Evolutionary conservation across 768 basidiomycete species (phyloP), one percentile per base, ranked within the genome.

Genomic region (Russula abietina): DNA sequence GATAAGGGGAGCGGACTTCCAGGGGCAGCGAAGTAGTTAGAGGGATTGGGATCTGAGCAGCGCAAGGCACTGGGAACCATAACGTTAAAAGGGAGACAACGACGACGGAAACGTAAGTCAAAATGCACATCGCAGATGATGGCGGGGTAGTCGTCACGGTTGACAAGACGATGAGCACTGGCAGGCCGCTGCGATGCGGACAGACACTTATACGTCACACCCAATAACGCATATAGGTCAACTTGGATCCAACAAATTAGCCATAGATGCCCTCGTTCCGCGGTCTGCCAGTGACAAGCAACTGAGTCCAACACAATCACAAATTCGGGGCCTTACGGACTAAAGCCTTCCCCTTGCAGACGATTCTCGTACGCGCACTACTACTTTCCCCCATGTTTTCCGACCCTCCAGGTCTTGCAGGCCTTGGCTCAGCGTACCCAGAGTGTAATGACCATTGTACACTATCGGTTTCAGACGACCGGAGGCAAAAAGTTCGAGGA

Each of bases 371-470:
- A 98, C 72, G 55, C 77, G 79, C 9, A 91, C 81, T 28, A 95
- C 77, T 0, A 80, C 89, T 71, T 98, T 98, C 0, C 96, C 96
- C 91, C 93, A 98, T 5, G 93, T 95, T 75, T 91, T 83, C 65
- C 96, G 78, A 51, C 77, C 78, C 70, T 94, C 93, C 22, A 98
- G 74, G 28, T 90, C 93, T 16, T 70, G 71, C 55, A 98, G 74
- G 1, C 88, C 96, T 1, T 86, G 83, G 3, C 80, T 74, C 2
- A 94, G 74, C 10, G 73, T 74, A 28, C 89, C 88, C 1, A 98
- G 74, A 0, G 89, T 72, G 73, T 84, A 97, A 1, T 87, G 70
- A 55, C 85, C 80, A 11, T 81, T 75, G 70, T 90, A 98, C 12
- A 84, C 76, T 2, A 92, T 78, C 1, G 93, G 91, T 55, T 81